Evolutionary conservation across 371 early-diverging fungal species (phyloP), one percentile per base, ranked within the genome.

Genomic region (Chytridiales sp.): DNA sequence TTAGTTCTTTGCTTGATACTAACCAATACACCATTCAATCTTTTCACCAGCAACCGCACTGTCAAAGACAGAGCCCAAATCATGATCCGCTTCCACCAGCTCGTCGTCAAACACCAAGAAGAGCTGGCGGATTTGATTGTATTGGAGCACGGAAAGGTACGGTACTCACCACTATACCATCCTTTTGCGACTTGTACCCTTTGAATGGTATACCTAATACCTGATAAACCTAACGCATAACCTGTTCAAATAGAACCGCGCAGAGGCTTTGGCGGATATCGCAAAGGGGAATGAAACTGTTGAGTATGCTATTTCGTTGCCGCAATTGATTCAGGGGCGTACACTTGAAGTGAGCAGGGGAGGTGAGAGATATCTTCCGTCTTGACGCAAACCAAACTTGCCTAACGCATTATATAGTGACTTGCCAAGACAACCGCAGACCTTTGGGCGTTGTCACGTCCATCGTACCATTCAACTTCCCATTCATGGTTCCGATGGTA

Each of bases 391-490:
- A 11, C 55, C 55, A 35, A 54, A 3, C 13, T 54, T 35, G 4
- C 55, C 42, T 3, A 31, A 4, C 6, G 27, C 39, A 54, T 54
- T 54, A 5, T 4, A 26, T 17, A 50, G 83, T 88, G 31, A 59
- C 67, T 26, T 88, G 89, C 66, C 73, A 69, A 35, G 89, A 89
- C 54, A 70, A 70, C 39, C 75, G 83, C 3, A 27, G 47, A 59
- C 72, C 87, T 4, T 67, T 88, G 32, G 88, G 88, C 17, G 89
- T 88, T 19, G 86, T 86, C 13, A 82, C 71, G 24, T 78, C 84
- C 0, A 86, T 88, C 4, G 88, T 88, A 39, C 89, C 89, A 4
- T 88, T 88, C 64, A 78, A 78, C 64, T 88, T 88, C 51, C 88
- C 89, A 9, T 79, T 86, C 64, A 88, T 88, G 87, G 83, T 82